A percentile compares a stretch with the other conserved stretches of the same genome.
phyloP scores from a whole-genome alignment of 148 eudicot genomes.

The Silene latifolia region DNA sequence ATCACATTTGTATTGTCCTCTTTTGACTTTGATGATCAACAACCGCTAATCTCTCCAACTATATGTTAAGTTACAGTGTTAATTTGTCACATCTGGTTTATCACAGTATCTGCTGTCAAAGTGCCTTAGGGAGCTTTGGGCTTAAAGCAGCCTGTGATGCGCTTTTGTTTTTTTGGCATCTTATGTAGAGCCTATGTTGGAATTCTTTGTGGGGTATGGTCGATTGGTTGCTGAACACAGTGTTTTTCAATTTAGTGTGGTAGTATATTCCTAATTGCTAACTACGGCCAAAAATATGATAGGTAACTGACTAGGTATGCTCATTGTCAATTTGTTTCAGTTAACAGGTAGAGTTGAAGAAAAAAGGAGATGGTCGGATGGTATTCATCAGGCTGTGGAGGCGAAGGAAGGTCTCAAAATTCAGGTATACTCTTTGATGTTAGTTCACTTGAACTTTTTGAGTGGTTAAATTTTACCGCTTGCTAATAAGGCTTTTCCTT shows the following conservation, averaged over 20 bases:
- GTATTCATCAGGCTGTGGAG: constrained; percentile 99
- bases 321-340: constrained; percentile 37
- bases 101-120: not conserved
- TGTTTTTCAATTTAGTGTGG: not conserved
- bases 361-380: constrained; percentile 96
- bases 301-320: not conserved
- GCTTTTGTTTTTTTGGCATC: not conserved
- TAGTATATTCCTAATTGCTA: not conserved
- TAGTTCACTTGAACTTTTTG: not conserved
- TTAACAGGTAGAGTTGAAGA: constrained; percentile 99
- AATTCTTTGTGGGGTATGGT: not conserved
- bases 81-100: not conserved
- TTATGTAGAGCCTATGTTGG: not conserved
- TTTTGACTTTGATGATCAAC: no score
- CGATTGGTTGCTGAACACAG: not conserved
- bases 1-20: no score
- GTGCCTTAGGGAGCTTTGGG: not conserved
- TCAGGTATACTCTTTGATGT: constrained; percentile 43
- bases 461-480: not conserved
- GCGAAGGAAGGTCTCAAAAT: constrained; percentile 92
- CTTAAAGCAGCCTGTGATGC: not conserved
- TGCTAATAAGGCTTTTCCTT: not conserved
- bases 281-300: not conserved
- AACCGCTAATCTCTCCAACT: not conserved
- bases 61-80: not conserved